Base-by-base conservation (phyloP, 1,139 yeast species). In the Protomyces lactucae-debilis region DNA sequence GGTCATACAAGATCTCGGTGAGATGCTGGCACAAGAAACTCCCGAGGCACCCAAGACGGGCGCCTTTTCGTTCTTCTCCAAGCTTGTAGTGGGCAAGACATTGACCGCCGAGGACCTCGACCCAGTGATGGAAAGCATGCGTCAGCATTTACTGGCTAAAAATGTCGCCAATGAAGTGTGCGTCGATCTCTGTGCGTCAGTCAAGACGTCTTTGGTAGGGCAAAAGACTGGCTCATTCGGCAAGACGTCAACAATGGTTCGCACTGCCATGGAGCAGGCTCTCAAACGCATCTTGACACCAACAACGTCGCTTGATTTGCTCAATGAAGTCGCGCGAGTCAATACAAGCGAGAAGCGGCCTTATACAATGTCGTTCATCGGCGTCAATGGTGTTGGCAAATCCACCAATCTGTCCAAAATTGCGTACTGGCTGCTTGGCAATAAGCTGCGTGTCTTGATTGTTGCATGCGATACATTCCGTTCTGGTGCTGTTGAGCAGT, bases 391-490 rank as follows among this genome's bases (percentile, higher is more conserved):
- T 55, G 99, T 93, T 43, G 99, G 99, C 35, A 93, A 95, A 75
- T 92, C 97, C 0, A 95, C 99, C 2, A 95, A 91, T 72, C 79
- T 93, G 67, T 95, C 98, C 48, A 93, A 92, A 76, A 78, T 93
- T 65, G 99, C 97, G 0, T 95, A 89, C 73, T 93, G 99, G 99
- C 80, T 93, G 63, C 77, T 93, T 66, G 97, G 92, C 73, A 93
- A 93, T 75, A 85, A 92, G 73, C 82, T 89, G 73, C 85, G 84
- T 70, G 96, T 93, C 0, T 80, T 93, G 65, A 88, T 93, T 70
- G 96, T 96, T 53, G 99, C 99, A 0, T 93, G 99, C 77, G 99
- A 93, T 77, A 95, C 99, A 0, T 93, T 93, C 78, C 82, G 99
- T 76, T 90, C 97, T 0, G 99, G 99, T 59, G 99, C 99, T 0